These are phyloP conservation scores for Phyllostachys edulis DNA, from an alignment of 176 grass and related monocot species.

Conservation along the genomic window DNA sequence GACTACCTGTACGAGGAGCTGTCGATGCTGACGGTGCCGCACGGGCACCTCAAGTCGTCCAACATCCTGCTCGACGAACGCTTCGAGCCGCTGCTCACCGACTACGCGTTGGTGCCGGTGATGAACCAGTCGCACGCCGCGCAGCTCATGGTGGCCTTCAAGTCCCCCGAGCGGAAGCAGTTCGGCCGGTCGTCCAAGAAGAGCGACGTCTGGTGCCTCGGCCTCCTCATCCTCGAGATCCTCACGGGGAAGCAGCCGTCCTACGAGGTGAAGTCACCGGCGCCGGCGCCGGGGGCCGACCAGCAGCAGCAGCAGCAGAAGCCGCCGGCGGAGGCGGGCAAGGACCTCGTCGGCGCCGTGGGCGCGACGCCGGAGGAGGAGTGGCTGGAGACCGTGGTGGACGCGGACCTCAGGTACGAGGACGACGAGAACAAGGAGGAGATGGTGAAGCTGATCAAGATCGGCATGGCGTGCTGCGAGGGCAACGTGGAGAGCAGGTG, in stretches of 20 bases:
- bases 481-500: constrained; percentile 52
- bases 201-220: constrained; percentile 91
- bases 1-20: constrained; percentile 91
- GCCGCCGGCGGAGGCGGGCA: neutral
- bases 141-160: constrained; percentile 79
- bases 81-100: constrained; percentile 68
- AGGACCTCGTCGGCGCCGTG: constrained; percentile 37
- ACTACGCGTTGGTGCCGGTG: constrained; percentile 80
- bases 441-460: constrained; percentile 65
- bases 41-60: constrained; percentile 87
- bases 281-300: neutral
- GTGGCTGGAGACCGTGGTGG: constrained; percentile 47
- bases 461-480: constrained; percentile 77
- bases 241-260: constrained; percentile 36
- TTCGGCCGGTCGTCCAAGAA: constrained; percentile 74
- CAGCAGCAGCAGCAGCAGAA: neutral
- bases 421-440: constrained; percentile 32
- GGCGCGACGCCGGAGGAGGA: constrained; percentile 40
- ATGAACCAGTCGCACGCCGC: constrained; percentile 83
- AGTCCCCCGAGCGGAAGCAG: constrained; percentile 68
- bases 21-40: constrained; percentile 81
- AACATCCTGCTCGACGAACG: constrained; percentile 64
- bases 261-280: constrained; percentile 17
- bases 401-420: constrained; percentile 37
- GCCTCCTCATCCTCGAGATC: constrained; percentile 77